Percentiles rank a stretch among this genome's conserved stretches.
Conservation (phyloP, 345 rosid genomes). For the Ceriops zippeliana region DNA sequence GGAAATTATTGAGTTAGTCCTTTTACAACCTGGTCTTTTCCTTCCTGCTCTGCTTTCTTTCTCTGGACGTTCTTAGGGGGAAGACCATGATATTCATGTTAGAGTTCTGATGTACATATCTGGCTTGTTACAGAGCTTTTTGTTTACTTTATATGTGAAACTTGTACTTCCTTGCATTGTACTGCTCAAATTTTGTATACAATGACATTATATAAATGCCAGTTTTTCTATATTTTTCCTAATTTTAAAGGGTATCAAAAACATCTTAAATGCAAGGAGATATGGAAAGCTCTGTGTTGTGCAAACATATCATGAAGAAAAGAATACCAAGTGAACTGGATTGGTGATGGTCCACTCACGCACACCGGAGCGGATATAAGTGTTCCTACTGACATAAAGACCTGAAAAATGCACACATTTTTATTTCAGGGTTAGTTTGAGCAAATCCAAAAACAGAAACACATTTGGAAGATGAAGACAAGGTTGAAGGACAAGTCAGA, state of each 20-base stretch:
- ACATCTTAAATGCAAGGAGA: neutral
- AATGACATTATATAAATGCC: too few species aligned
- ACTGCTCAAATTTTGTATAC: too few species aligned
- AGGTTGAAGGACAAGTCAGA: too few species aligned
- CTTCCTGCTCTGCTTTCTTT: too few species aligned
- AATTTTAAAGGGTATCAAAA: neutral
- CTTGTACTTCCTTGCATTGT: too few species aligned
- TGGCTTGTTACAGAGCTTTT: too few species aligned
- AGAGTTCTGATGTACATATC: too few species aligned
- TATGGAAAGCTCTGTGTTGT: neutral
- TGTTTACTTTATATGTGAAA: too few species aligned
- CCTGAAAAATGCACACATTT: slow-evolving; percentile 37
- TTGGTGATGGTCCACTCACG: slow-evolving; percentile 85
- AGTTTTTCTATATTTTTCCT: neutral
- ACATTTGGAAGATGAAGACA: neutral
- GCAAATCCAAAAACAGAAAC: neutral
- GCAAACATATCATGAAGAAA: slow-evolving; percentile 3
- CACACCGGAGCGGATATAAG: slow-evolving; percentile 83
- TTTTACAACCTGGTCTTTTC: too few species aligned
- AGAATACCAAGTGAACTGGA: slow-evolving; percentile 90
- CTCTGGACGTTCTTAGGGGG: too few species aligned
- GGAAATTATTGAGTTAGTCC: too few species aligned
- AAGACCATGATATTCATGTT: too few species aligned
- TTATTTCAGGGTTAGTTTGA: neutral
- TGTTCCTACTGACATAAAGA: slow-evolving; percentile 90